Evolutionary conservation across 192 early-diverging fungal species (phyloP).

Genomic region (Gaertneriomyces semiglobifer): DNA sequence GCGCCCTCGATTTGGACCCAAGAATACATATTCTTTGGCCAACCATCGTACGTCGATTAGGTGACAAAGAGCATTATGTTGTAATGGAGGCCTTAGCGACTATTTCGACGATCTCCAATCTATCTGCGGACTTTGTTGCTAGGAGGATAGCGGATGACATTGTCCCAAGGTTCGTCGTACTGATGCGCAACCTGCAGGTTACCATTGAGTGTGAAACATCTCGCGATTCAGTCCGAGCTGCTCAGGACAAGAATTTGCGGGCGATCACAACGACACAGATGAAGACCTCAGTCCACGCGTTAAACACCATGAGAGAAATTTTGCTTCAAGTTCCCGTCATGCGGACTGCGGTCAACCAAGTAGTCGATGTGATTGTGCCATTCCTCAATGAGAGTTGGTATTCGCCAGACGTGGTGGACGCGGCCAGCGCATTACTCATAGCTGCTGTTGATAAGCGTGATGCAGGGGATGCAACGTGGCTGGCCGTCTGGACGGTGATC

Average conservation of each 20-base stretch:
- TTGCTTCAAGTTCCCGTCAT: neutral
- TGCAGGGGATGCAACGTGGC: conserved; percentile 6
- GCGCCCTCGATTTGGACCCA: conserved; percentile 25
- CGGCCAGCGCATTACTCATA: conserved; percentile 6
- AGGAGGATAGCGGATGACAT: conserved; percentile 30
- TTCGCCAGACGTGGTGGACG: conserved; percentile 2
- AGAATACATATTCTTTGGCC: conserved; percentile 41
- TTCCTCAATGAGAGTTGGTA: conserved; percentile 17
- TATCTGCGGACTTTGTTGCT: conserved; percentile 15
- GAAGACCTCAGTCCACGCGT: neutral
- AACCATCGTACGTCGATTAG: conserved; percentile 14
- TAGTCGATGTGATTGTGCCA: conserved; percentile 8
- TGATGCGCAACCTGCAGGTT: neutral
- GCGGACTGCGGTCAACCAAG: neutral
- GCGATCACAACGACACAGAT: neutral
- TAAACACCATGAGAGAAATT: neutral
- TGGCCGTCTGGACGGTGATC: conserved; percentile 11
- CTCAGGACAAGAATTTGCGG: neutral
- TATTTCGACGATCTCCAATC: neutral
- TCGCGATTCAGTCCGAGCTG: neutral
- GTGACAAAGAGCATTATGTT: conserved; percentile 33
- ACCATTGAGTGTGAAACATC: conserved; percentile 6
- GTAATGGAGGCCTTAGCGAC: conserved; percentile 29
- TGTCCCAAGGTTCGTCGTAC: neutral
- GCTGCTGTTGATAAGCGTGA: neutral